phyloP scores from a whole-genome alignment of 2,329 filamentous ascomycete species.

The Trichoderma guizhouense region DNA sequence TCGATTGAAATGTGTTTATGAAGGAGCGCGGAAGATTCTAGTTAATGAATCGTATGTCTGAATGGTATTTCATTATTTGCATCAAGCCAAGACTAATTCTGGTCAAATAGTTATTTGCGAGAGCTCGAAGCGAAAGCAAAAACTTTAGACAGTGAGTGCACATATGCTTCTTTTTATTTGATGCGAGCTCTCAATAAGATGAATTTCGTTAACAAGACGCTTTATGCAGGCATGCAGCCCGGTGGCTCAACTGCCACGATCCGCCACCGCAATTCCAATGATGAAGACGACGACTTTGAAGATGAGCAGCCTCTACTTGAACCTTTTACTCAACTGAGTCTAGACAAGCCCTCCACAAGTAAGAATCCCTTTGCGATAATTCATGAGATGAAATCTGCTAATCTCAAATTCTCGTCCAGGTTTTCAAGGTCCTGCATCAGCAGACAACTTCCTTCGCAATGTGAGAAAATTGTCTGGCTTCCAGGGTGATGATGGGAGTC shows the following conservation, averaged over 20 bases:
- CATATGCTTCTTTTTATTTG: not conserved
- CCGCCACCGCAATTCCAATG: slow-evolving; percentile 14
- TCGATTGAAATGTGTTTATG: slow-evolving; percentile 33
- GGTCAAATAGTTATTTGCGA: slow-evolving; percentile 30
- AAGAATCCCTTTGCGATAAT: not conserved
- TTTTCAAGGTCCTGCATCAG: slow-evolving; percentile 37
- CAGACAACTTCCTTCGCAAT: slow-evolving; percentile 38
- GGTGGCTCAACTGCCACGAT: not conserved
- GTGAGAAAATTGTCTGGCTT: slow-evolving; percentile 36
- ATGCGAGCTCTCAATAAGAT: not conserved
- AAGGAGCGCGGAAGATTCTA: slow-evolving; percentile 33
- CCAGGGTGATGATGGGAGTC: slow-evolving; percentile 30
- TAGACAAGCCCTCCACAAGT: slow-evolving; percentile 33
- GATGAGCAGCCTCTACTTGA: slow-evolving; percentile 33
- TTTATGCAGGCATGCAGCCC: not conserved
- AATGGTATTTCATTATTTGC: not conserved
- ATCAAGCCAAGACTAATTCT: not conserved
- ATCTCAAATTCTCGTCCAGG: slow-evolving; percentile 17
- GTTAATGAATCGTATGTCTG: slow-evolving; percentile 32
- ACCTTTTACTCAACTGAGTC: slow-evolving; percentile 34
- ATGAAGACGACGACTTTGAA: slow-evolving; percentile 31
- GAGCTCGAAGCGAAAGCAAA: slow-evolving; percentile 34
- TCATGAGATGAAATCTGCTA: not conserved
- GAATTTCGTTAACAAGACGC: not conserved
- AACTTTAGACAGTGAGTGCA: slow-evolving; percentile 28